Base-by-base conservation (phyloP, 2,329 filamentous ascomycete genomes). In the Lachnellula cervina region DNA sequence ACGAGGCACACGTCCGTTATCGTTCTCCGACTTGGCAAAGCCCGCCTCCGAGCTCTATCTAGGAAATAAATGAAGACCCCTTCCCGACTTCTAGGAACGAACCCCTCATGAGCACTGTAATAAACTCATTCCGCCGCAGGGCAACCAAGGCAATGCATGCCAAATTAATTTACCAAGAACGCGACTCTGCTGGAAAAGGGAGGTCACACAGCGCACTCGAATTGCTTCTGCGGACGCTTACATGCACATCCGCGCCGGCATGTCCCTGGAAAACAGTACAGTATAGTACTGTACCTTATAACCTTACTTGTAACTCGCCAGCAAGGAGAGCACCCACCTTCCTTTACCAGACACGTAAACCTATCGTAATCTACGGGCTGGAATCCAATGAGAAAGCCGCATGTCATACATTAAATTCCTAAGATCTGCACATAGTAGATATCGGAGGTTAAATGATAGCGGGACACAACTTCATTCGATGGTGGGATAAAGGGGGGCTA, bases 1-100 rank as follows among this genome's bases (percentile, higher is more conserved):
- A 49, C 40, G 46, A 52, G 56, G 47, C 52, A 58, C 44, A 55
- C 35, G 47, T 43, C 56, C 56, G 52, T 52, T n/a, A 19, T 28
- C 19, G 42, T 13, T 21, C 42, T 21, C 21, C 42, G 38, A 11
- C 28, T 40, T 40, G 16, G 14, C 38, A 40, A 40, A 5, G 37
- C 37, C 9, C 14, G 37, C 37, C 37, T 17, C 37, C 37, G 37
- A 40, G n/a, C 38, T 40, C 38, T 34, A 35, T 11, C 25, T 34
- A 19, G 11, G 32, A 34, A 48, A 8, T 19, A 16, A 19, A 16
- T 19, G 38, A 40, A 40, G 38, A 40, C 17, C 25, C 46, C 46
- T n/a, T 28, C 46, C 28, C 23, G 11, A 49, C 23, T 19, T 28
- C 9, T 17, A 13, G 4, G 23, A 49, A 49, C 46, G 23, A 49